Evolutionary conservation across 1,284 basidiomycete genomes (phyloP).

Genomic region (Cryptococcus wingfieldii): DNA sequence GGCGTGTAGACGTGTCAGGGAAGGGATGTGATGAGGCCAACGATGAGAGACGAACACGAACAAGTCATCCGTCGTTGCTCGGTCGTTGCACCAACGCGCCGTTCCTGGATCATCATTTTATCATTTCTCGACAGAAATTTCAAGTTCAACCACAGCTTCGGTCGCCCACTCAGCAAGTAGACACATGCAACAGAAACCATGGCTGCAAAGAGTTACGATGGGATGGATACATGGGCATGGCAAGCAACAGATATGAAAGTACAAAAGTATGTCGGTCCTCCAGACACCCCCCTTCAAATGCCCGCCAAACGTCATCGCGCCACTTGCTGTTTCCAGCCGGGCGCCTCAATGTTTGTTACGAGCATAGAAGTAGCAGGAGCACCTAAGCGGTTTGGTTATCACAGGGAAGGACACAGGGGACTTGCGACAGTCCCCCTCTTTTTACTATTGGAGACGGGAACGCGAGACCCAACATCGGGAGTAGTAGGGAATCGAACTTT

Average conservation of each 20-base stretch:
- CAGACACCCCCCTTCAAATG: constrained; percentile 14
- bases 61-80: too few species aligned
- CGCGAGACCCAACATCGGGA: constrained; percentile 47
- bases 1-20: too few species aligned
- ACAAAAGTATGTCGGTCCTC: constrained; percentile 21
- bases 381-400: constrained; percentile 35
- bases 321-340: constrained; percentile 15
- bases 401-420: constrained; percentile 21
- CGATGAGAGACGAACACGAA: too few species aligned
- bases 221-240: not conserved
- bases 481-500: constrained; percentile 48
- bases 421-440: not conserved
- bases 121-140: too few species aligned
- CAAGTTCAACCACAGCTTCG: too few species aligned
- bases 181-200: too few species aligned
- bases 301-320: constrained; percentile 21
- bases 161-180: too few species aligned
- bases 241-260: not conserved
- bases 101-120: too few species aligned
- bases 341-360: constrained; percentile 15
- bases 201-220: too few species aligned
- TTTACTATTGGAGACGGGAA: constrained; percentile 48
- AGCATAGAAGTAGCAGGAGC: constrained; percentile 2
- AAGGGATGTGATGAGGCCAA: too few species aligned
- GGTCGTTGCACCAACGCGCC: too few species aligned